Evolutionary conservation across 2,329 filamentous ascomycete species (phyloP), one percentile per base, ranked within the genome.

Genomic region (Penicillium digitatum): DNA sequence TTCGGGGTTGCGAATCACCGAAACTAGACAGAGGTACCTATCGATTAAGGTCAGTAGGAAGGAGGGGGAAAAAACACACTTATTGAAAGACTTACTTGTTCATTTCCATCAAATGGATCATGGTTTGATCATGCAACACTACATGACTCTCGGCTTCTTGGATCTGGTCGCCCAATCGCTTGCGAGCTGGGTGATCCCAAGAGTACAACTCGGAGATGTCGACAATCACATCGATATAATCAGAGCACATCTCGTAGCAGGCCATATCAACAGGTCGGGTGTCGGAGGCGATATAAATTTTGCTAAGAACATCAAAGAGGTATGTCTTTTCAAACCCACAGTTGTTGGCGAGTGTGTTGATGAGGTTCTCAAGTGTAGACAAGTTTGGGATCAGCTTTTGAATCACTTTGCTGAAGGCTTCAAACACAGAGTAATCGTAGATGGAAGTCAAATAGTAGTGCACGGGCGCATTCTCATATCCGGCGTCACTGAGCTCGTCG

Each of bases 251-350:
- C 76, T 97, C 94, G 73, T 99, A 99, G 71, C 89, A 93, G 39
- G 89, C 88, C 81, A 96, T 94, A 69, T 97, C 93, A 31, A 93
- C 90, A 0, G 93, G 93, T 37, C 89, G 88, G 29, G 88, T 94
- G 72, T 99, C 94, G 5, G 93, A 96, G 0, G 94, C 94, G 64
- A 99, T 95, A 77, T 99, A 99, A 59, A 99, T 96, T 78, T 99
- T 99, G 76, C 90, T 95, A 64, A 95, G 83, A 9, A 97, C 92
- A 70, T 99, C 95, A 70, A 99, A 99, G 7, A 99, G 84, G 72
- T 99, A 99, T 3, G 92, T 93, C 76, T 99, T 99, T 72, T 97
- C 92, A 71, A 99, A 96, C 45, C 90, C 88, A 70, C 92, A 97
- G 14, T 90, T 94, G 58, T 89, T 90, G 76, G 90, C 95, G 39